These are phyloP conservation scores for Olyra latifolia DNA, from an alignment of 176 grass and related monocot species.

Conservation along the genomic window DNA sequence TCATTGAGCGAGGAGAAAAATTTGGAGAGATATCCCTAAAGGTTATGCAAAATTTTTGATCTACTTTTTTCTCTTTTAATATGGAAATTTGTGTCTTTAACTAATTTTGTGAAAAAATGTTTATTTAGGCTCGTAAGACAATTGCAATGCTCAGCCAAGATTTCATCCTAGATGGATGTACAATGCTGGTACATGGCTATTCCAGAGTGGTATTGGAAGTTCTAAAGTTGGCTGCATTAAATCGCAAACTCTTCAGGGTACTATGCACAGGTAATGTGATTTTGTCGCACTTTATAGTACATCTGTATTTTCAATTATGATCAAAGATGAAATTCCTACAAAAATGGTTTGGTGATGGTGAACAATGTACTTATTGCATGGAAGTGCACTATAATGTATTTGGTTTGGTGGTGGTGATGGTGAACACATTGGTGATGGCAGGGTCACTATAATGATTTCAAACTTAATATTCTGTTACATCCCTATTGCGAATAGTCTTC, in stretches of 20 bases:
- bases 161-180: slow-evolving; percentile 88
- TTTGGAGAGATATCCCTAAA: slow-evolving; percentile 99
- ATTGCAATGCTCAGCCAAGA: slow-evolving; percentile 98
- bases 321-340: slow-evolving; percentile 7
- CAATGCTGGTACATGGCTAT: slow-evolving; percentile 87
- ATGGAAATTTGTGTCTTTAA: not conserved
- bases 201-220: slow-evolving; percentile 95
- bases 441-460: not conserved
- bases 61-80: not conserved
- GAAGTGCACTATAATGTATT: not conserved
- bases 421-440: no score
- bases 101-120: slow-evolving; percentile 11
- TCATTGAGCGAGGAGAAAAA: slow-evolving; percentile 97
- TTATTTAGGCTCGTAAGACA: slow-evolving; percentile 79
- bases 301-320: not conserved
- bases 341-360: not conserved
- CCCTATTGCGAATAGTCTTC: not conserved
- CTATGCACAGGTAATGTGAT: slow-evolving; percentile 85
- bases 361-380: not conserved
- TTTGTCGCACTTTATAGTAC: not conserved
- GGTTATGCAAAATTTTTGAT: slow-evolving; percentile 35
- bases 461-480: not conserved
- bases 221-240: slow-evolving; percentile 85
- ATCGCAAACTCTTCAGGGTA: slow-evolving; percentile 82
- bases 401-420: no score